These are phyloP conservation scores for Paramecium bursaria DNA, from an alignment of 73 alveolate species.

Conservation along the genomic window DNA sequence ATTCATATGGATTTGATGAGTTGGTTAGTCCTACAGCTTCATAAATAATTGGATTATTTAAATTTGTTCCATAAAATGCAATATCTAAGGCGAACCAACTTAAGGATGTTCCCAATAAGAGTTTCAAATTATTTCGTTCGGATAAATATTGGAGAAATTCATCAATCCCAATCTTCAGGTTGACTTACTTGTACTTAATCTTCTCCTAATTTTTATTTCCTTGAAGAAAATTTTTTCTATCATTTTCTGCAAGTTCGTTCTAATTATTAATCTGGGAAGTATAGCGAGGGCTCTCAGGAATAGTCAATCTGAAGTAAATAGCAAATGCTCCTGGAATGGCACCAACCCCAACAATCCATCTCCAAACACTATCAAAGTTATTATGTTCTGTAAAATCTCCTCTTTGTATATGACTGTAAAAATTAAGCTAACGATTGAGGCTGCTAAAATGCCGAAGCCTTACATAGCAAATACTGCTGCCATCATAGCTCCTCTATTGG, in stretches of 20 bases:
- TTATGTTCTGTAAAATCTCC: too few relatives aligned
- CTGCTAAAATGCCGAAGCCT: constrained; percentile 56
- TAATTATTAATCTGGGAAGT: constrained; percentile 1
- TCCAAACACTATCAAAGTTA: constrained; percentile 51
- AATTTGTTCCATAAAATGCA: constrained; percentile 47
- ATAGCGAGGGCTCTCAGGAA: constrained; percentile 46
- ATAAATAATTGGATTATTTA: constrained; percentile 8
- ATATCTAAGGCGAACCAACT: constrained; percentile 46
- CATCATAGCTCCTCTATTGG: constrained; percentile 70
- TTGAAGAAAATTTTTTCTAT: not conserved
- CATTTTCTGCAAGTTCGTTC: constrained; percentile 1
- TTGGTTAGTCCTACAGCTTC: not conserved
- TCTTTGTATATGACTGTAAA: too few relatives aligned
- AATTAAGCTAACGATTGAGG: constrained; percentile 4
- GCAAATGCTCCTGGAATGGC: constrained; percentile 53
- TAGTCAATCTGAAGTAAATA: constrained; percentile 43
- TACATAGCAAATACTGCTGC: constrained; percentile 74
- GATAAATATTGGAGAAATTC: not conserved
- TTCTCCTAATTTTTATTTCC: too few relatives aligned
- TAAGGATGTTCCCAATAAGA: constrained; percentile 8
- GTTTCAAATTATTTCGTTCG: constrained; percentile 1
- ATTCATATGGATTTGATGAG: not conserved
- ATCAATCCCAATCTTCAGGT: not conserved
- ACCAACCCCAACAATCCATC: constrained; percentile 35
- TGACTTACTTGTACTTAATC: too few relatives aligned